phyloP scores from a whole-genome alignment of 1,284 basidiomycete species.

The Sphagnurus paluster region DNA sequence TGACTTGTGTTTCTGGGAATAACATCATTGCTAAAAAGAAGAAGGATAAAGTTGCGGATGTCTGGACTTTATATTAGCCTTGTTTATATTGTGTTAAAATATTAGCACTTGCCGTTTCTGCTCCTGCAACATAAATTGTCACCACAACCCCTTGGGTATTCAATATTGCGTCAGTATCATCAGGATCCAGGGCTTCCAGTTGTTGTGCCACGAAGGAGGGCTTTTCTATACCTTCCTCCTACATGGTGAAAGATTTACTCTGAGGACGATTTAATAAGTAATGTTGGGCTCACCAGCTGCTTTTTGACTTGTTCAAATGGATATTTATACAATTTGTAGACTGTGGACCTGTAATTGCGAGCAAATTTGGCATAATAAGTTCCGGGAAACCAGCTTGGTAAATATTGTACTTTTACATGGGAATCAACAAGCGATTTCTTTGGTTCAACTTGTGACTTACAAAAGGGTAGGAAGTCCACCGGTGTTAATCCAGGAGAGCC shows the following conservation, averaged over 20 bases:
- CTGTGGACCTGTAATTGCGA: not conserved
- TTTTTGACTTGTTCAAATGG: slow-evolving; percentile 18
- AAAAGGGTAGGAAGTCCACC: slow-evolving; percentile 24
- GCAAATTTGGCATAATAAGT: slow-evolving; percentile 21
- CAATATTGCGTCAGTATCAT: not conserved
- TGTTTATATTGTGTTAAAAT: not conserved
- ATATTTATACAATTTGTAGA: slow-evolving; percentile 14
- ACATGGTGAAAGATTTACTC: not conserved
- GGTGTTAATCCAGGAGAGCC: slow-evolving; percentile 22
- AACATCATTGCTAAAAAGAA: slow-evolving; percentile 43
- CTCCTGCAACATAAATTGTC: slow-evolving; percentile 15
- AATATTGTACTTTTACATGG: slow-evolving; percentile 15
- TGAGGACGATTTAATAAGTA: not conserved
- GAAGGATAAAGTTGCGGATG: slow-evolving; percentile 17
- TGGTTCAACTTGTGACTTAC: slow-evolving; percentile 3
- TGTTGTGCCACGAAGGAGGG: slow-evolving; percentile 16
- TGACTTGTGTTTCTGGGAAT: slow-evolving; percentile 41
- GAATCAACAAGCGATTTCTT: not conserved
- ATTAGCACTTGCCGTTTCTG: slow-evolving; percentile 14
- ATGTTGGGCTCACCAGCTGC: slow-evolving; percentile 16
- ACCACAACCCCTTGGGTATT: slow-evolving; percentile 16
- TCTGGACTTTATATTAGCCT: slow-evolving; percentile 3
- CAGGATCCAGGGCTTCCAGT: slow-evolving; percentile 3
- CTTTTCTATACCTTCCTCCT: slow-evolving; percentile 17
- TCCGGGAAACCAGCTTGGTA: slow-evolving; percentile 27